A percentile compares a stretch with the other conserved stretches of the same genome.
Evolutionary conservation across 441 rosid species (phyloP).

Genomic region (Syzygium syzygioides): DNA sequence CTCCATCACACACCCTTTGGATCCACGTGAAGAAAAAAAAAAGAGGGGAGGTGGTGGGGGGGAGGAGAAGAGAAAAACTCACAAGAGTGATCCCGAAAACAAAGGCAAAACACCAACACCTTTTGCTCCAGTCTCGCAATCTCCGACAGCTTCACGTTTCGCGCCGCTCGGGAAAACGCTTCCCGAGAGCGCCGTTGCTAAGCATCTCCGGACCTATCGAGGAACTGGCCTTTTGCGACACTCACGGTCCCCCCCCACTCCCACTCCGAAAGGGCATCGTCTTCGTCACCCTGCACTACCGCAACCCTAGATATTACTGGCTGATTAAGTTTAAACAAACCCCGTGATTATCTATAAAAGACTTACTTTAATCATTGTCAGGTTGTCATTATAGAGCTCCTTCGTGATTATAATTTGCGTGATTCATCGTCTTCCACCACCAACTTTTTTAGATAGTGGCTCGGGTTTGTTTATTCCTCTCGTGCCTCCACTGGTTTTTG

Average conservation of each 20-base stretch:
- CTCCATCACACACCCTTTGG: background rate
- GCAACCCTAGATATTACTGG: background rate
- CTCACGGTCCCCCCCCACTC: background rate
- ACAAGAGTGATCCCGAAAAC: background rate
- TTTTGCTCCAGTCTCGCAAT: background rate
- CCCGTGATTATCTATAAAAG: background rate
- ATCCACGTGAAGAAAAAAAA: background rate
- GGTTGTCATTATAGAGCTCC: background rate
- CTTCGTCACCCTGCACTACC: background rate
- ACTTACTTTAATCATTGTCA: background rate
- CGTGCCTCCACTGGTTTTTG: background rate
- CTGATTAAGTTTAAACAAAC: background rate
- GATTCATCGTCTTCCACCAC: background rate
- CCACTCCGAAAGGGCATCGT: background rate
- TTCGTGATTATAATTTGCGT: background rate
- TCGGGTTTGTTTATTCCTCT: background rate
- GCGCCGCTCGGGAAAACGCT: background rate
- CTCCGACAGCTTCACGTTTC: background rate
- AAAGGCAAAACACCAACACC: background rate
- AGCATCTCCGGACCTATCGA: background rate
- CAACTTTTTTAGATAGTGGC: background rate
- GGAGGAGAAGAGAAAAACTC: background rate
- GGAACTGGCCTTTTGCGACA: background rate
- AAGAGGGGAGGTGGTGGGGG: no score
- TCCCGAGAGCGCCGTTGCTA: background rate